These are phyloP conservation scores for Allium sativum DNA, from an alignment of 106 monocot species.

Conservation along the genomic window DNA sequence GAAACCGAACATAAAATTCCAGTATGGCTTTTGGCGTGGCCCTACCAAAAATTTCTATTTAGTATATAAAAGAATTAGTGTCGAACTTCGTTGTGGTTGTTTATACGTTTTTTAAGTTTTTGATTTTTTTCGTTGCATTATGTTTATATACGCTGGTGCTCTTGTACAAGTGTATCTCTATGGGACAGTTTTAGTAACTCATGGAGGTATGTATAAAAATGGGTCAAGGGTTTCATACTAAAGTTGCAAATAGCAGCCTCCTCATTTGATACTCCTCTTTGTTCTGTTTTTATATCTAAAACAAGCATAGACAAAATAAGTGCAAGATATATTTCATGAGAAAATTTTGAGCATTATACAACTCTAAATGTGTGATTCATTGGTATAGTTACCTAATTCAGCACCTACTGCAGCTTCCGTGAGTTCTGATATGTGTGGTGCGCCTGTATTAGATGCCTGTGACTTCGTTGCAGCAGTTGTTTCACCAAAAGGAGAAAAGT, in stretches of 20 bases:
- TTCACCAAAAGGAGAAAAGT: too few species aligned
- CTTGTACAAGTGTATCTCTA: slow-evolving; percentile 96
- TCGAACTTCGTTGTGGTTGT: too few species aligned
- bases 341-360: neutral
- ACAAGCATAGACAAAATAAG: slow-evolving; percentile 93
- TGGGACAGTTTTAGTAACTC: slow-evolving; percentile 89
- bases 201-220: slow-evolving; percentile 99
- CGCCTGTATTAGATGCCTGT: slow-evolving; percentile 96
- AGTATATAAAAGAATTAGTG: too few species aligned
- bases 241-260: slow-evolving; percentile 97
- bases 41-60: too few species aligned
- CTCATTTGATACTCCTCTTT: slow-evolving; percentile 74
- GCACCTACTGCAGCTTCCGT: slow-evolving; percentile 99
- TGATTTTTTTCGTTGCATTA: neutral
- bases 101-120: too few species aligned
- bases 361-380: neutral
- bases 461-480: too few species aligned
- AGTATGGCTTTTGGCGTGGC: too few species aligned
- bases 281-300: slow-evolving; percentile 89
- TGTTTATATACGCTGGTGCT: slow-evolving; percentile 67
- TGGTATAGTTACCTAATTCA: slow-evolving; percentile 82
- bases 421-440: slow-evolving; percentile 98
- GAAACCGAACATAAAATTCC: too few species aligned
- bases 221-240: slow-evolving; percentile 98
- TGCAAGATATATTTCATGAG: neutral